Percentiles rank a stretch among this genome's conserved stretches.
Evolutionary conservation across 2,329 filamentous ascomycete species (phyloP).

Genomic region (Xylaria sp.): DNA sequence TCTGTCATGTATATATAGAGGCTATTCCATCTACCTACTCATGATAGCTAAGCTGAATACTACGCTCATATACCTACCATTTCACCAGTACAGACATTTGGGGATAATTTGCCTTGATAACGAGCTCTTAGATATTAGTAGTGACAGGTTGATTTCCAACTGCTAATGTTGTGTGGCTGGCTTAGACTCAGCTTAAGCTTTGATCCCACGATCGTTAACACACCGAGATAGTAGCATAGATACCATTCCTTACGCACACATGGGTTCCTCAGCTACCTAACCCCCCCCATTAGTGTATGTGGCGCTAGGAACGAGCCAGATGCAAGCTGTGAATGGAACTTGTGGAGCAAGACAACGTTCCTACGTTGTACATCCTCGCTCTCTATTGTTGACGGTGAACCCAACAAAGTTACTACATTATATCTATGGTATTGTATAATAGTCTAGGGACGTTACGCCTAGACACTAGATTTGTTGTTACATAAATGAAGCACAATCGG

Average conservation of each 20-base stretch:
- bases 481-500: not conserved
- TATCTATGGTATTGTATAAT: no score
- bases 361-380: not conserved
- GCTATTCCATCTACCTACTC: no score
- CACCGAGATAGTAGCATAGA: not conserved
- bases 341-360: constrained; percentile 23
- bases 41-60: no score
- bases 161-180: constrained; percentile 10
- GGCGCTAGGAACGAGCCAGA: constrained; percentile 30
- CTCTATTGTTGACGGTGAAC: constrained; percentile 11
- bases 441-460: no score
- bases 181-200: constrained; percentile 5
- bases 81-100: no score
- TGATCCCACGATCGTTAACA: not conserved
- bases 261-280: constrained; percentile 18
- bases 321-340: constrained; percentile 12
- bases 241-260: constrained; percentile 6
- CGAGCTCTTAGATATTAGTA: constrained; percentile 6
- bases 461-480: not conserved
- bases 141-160: not conserved
- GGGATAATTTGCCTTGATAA: no score
- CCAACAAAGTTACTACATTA: not conserved
- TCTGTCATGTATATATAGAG: no score
- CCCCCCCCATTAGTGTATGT: constrained; percentile 9
- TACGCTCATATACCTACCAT: no score